phyloP scores from a whole-genome alignment of 495 filamentous ascomycete genomes.

The Penicillium chermesinum region DNA sequence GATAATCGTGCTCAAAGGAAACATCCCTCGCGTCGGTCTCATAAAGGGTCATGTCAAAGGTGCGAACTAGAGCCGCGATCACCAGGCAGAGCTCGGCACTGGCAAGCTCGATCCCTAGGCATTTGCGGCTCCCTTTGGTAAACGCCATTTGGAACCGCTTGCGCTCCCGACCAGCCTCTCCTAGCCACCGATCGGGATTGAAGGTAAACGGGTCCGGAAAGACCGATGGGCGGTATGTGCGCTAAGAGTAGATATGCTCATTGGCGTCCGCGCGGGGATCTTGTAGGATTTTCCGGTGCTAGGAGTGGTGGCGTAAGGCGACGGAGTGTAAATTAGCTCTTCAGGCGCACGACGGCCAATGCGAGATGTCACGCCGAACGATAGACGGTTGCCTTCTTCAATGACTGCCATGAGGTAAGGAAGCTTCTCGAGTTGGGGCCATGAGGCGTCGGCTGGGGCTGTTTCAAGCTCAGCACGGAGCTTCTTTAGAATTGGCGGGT shows the following conservation, averaged over 20 bases:
- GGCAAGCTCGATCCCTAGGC: conserved; percentile 24
- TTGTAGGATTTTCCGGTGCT: conserved; percentile 6
- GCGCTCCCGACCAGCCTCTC: conserved; percentile 11
- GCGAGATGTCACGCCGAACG: conserved; percentile 30
- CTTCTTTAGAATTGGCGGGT: conserved; percentile 22
- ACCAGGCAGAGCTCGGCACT: conserved; percentile 23
- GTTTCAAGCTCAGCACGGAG: conserved; percentile 30
- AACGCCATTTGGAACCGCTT: conserved; percentile 21
- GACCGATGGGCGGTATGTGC: conserved; percentile 18
- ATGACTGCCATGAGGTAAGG: conserved; percentile 45
- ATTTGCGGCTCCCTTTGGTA: conserved; percentile 20
- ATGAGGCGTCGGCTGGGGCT: conserved; percentile 15
- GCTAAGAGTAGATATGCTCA: conserved; percentile 22
- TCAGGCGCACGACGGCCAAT: conserved; percentile 28
- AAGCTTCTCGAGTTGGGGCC: conserved; percentile 37
- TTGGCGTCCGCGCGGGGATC: conserved; percentile 22
- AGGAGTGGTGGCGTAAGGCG: conserved; percentile 4
- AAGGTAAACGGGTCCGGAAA: conserved; percentile 24
- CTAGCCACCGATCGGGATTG: conserved; percentile 18
- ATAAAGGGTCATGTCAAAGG: conserved; percentile 23
- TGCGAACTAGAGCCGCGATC: conserved; percentile 13
- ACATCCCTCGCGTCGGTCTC: conserved; percentile 26
- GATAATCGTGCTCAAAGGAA: conserved; percentile 30
- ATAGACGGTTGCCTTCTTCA: conserved; percentile 39
- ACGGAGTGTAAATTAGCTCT: conserved; percentile 19